Evolutionary conservation across 257 asterid genomes (phyloP), one percentile per base, ranked within the genome.

Genomic region (Eustoma russellianum): DNA sequence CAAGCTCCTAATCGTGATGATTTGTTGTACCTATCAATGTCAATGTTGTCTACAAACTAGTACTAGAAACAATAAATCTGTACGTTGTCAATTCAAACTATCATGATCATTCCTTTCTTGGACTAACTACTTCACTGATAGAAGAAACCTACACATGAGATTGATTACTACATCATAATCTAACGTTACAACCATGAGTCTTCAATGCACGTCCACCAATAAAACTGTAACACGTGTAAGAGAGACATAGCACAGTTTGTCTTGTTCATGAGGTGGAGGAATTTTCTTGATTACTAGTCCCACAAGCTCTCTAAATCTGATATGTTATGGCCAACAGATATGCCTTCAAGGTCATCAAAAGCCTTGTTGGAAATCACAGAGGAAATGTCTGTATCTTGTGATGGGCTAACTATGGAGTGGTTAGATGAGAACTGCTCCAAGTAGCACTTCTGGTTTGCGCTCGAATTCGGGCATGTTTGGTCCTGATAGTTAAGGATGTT

Each of bases 331-430:
- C 73, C 72, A 24, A 76, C 76, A 1, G 69, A 41, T 2, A 75
- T 43, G 5, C 71, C 68, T 11, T 69, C 66, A 47, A 77, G 65
- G 40, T 64, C 83, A 45, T 75, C 82, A 55, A 66, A 67, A n/a
- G 53, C 43, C 28, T 50, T 62, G 38, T 49, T 24, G 18, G 41
- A 41, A 8, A 61, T 35, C 18, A 56, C 61, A 0, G 83, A 78
- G 5, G 81, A 75, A 41, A 75, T 80, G 54, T 85, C 86, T 16
- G 79, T 72, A 5, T 76, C 82, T 28, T 63, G 76, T 19, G 79
- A 69, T 30, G 33, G 73, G 62, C 74, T 79, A 35, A 79, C 70
- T 73, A 70, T 52, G 0, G 94, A 79, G 61, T 72, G 68, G 70
- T 77, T 79, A 1, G 72, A 40, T 2, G 85, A 78, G 48, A 66